Evolutionary conservation across 768 basidiomycete genomes (phyloP).

Genomic region (Boletus barrowsii): DNA sequence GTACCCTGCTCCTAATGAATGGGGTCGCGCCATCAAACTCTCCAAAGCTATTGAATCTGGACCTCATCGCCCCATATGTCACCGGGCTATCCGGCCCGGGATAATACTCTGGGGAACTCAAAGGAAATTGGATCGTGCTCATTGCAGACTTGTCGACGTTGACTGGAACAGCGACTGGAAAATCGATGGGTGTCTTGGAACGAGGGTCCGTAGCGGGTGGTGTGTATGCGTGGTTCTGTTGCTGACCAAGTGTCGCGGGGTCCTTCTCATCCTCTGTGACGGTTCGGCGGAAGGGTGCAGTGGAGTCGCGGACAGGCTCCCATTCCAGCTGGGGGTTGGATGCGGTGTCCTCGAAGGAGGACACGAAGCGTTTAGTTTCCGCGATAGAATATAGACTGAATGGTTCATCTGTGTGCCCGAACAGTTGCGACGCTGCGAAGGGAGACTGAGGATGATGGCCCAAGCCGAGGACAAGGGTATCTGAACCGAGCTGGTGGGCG

Average conservation of each 20-base stretch:
- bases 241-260: conserved; percentile 41
- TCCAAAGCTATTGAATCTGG: conserved; percentile 67
- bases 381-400: conserved; percentile 83
- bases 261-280: conserved; percentile 76
- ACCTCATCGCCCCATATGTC: conserved; percentile 46
- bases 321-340: conserved; percentile 49
- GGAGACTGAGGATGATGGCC: conserved; percentile 75
- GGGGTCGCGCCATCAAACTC: conserved; percentile 74
- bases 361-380: conserved; percentile 58
- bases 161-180: conserved; percentile 53
- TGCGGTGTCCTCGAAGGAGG: conserved; percentile 54
- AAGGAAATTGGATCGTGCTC: conserved; percentile 80
- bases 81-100: conserved; percentile 53
- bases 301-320: conserved; percentile 51
- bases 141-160: conserved; percentile 44
- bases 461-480: conserved; percentile 36
- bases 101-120: conserved; percentile 70
- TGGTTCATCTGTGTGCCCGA: conserved; percentile 72
- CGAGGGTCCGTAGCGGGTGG: conserved; percentile 37
- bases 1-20: conserved; percentile 82
- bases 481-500: conserved; percentile 69
- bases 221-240: conserved; percentile 21
- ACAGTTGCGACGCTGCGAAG: conserved; percentile 83
- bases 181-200: conserved; percentile 53
- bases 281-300: conserved; percentile 74